A percentile compares a stretch with the other conserved stretches of the same genome.
phyloP scores from a whole-genome alignment of 2,329 filamentous ascomycete species.

The Hypoxylon sp. region DNA sequence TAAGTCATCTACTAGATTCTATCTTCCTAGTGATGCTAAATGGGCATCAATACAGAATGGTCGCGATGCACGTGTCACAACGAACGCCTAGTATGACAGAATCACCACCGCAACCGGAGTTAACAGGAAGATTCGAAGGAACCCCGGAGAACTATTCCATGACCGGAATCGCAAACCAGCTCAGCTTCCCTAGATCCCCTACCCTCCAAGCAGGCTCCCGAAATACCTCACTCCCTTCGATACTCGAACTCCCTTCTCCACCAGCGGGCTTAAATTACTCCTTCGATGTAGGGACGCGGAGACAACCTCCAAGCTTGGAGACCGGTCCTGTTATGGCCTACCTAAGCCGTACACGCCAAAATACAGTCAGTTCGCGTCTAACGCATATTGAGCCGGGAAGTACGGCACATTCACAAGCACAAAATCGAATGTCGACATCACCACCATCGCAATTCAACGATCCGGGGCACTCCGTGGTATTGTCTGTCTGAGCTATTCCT shows the following conservation, averaged over 20 bases:
- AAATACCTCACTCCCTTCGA: conserved; percentile 33
- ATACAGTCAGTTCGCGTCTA: neutral
- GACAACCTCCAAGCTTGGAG: conserved; percentile 8
- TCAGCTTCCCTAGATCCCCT: conserved; percentile 29
- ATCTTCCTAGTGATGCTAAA: conserved; percentile 13
- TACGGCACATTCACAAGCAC: conserved; percentile 2
- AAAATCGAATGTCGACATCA: conserved; percentile 1
- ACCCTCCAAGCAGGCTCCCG: conserved; percentile 35
- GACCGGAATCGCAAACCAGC: conserved; percentile 14
- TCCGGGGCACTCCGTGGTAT: conserved; percentile 16
- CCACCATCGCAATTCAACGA: conserved; percentile 8
- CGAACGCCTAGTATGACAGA: conserved; percentile 4
- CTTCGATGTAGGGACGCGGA: neutral
- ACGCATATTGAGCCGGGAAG: neutral
- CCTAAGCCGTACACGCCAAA: neutral
- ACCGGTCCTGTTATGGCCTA: conserved; percentile 26
- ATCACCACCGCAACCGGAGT: conserved; percentile 7
- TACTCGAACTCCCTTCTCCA: conserved; percentile 42
- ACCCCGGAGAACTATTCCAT: neutral
- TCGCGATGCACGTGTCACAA: conserved; percentile 13
- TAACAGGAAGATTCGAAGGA: conserved; percentile 12
- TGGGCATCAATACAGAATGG: conserved; percentile 15
- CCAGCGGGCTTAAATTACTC: neutral
- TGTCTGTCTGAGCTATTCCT: conserved; percentile 21
- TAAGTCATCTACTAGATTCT: conserved; percentile 15